phyloP scores from a whole-genome alignment of 495 filamentous ascomycete species.

The Xylaria telfairii region DNA sequence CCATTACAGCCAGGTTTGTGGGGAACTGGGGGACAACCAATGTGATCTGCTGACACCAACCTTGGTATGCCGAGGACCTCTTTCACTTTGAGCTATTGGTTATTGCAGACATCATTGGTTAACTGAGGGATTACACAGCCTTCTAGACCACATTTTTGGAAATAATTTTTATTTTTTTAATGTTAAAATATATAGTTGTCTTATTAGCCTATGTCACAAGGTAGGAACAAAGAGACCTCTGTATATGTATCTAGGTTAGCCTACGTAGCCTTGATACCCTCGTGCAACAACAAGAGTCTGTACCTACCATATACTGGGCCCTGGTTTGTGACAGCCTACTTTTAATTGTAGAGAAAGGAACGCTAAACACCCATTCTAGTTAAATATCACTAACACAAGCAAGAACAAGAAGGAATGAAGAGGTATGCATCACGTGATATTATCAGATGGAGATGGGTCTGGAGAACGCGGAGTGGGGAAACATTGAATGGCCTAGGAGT shows the following conservation, averaged over 20 bases:
- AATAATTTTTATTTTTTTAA: not conserved
- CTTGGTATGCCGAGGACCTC: not conserved
- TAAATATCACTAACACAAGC: not conserved
- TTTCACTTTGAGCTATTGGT: constrained; percentile 1
- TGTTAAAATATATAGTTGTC: too few species aligned
- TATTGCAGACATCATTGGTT: not conserved
- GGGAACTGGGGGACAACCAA: constrained; percentile 7
- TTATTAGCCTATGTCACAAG: too few species aligned
- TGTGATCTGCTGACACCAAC: not conserved
- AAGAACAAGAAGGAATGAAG: not conserved
- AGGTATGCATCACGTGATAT: not conserved
- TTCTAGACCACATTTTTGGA: constrained; percentile 13
- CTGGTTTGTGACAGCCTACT: not conserved
- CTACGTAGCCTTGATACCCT: too few species aligned
- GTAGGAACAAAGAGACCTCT: too few species aligned
- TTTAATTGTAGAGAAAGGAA: not conserved
- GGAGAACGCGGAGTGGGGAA: not conserved
- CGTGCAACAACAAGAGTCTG: too few species aligned
- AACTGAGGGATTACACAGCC: constrained; percentile 13
- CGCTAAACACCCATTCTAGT: too few species aligned
- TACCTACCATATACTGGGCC: too few species aligned
- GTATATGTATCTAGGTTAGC: too few species aligned
- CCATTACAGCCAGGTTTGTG: constrained; percentile 11
- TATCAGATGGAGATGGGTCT: not conserved
- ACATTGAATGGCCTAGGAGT: not conserved